Conservation (phyloP, 2,329 filamentous ascomycete species). For the Monosporascus sp. region DNA sequence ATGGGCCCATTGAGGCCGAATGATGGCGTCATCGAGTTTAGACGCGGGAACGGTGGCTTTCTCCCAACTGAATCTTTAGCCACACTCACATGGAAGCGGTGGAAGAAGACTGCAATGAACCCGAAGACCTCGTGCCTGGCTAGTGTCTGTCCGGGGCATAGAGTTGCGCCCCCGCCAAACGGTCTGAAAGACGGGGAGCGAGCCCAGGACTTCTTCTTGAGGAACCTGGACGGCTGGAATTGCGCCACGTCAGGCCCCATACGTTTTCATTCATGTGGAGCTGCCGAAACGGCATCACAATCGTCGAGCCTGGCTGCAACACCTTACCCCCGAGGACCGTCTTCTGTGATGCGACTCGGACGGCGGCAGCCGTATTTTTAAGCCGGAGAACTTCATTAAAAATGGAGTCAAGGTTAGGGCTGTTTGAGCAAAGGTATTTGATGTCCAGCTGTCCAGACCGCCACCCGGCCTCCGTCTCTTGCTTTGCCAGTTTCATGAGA, state of each 20-base stretch:
- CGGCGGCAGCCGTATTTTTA: neutral
- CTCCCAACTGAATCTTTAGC: neutral
- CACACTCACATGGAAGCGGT: neutral
- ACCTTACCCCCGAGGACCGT: neutral
- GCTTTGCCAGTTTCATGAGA: neutral
- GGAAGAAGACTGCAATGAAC: conserved; percentile 3
- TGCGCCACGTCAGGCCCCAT: neutral
- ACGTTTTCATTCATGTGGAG: conserved; percentile 3
- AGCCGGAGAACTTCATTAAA: conserved; percentile 2
- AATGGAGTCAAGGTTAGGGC: neutral
- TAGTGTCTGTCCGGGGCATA: conserved; percentile 2
- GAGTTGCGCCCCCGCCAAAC: conserved; percentile 3
- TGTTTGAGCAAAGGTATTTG: conserved; percentile 2
- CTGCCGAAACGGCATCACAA: conserved; percentile 2
- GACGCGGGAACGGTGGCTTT: neutral
- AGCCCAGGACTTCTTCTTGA: conserved; percentile 1
- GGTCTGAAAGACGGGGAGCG: conserved; percentile 1
- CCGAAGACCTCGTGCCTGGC: conserved; percentile 2
- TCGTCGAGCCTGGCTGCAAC: neutral
- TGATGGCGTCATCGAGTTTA: neutral
- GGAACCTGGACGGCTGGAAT: conserved; percentile 3
- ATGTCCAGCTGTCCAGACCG: conserved; percentile 1
- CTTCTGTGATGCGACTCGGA: neutral
- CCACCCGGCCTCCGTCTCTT: conserved; percentile 5
- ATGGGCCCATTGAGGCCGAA: conserved; percentile 1